Base-by-base conservation (phyloP, 139 green algal genomes). In the Tetradesmus obliquus region DNA sequence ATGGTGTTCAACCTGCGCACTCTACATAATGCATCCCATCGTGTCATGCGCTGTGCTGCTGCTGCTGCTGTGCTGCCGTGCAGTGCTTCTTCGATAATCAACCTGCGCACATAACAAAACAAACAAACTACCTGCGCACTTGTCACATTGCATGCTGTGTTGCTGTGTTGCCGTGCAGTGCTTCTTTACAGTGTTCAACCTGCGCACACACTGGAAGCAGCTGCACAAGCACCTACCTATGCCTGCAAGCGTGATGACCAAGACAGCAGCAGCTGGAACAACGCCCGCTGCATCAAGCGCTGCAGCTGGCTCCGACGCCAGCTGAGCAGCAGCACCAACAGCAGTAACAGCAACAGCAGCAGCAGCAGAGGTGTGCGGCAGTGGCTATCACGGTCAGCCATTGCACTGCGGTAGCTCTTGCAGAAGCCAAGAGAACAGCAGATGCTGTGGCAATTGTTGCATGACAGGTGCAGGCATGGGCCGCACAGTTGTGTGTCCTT, bases 161-260 rank as follows among this genome's bases (percentile, higher is more conserved):
- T 82, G n/a, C n/a, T 80, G 72, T n/a, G 20, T 9, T 82, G 74
- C n/a, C 6, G 22, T 82, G 74, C 82, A 69, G 84, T 79, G 60
- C 57, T 88, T 87, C 22, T 89, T 89, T 15, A 89, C 85, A 0
- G 55, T 89, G 32, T 89, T 82, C 85, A 89, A 89, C 85, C 85
- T 89, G 24, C 85, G 85, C n/a, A 82, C 66, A 20, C 85, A 89
- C 85, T 89, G 62, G 66, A 89, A 89, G 85, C 66, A 81, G 85
- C 66, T 89, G 45, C 85, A 89, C 20, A 89, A 82, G 3, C 66
- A 89, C 20, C 15, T 89, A 0, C 85, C 85, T 4, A n/a, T 82
- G 13, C 85, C 85, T 76, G 66, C 66, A 76, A 76, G 66, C 15
- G 66, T 76, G 2, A 76, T 76, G 66, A 76, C 66, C 10, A 76